A percentile compares a stretch with the other conserved stretches of the same genome.
phyloP scores from a whole-genome alignment of 345 rosid species.

The Litchi chinensis region DNA sequence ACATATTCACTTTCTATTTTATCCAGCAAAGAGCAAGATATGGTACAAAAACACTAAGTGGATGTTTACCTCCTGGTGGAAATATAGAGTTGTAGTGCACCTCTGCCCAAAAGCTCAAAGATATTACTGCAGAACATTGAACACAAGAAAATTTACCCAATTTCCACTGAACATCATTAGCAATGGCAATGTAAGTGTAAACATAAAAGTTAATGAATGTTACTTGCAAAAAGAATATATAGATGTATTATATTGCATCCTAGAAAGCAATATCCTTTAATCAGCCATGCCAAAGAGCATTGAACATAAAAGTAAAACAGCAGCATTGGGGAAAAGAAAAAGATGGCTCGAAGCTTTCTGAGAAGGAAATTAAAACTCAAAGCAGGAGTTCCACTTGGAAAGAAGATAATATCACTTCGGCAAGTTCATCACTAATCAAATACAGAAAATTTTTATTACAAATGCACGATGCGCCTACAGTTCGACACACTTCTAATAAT shows the following conservation, averaged over 20 bases:
- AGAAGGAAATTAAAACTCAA: neutral
- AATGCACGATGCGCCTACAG: neutral
- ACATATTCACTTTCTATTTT: neutral
- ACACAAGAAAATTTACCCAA: neutral
- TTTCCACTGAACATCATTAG: neutral
- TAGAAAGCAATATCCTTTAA: neutral
- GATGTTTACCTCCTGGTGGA: constrained; percentile 46
- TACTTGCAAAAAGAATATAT: neutral
- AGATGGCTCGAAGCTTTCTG: neutral
- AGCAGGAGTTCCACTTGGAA: neutral
- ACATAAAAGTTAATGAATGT: neutral
- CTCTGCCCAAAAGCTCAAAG: constrained; percentile 67
- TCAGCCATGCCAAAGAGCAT: neutral
- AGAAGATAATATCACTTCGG: neutral
- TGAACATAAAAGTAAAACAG: neutral
- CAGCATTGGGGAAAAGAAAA: neutral
- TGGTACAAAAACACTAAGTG: neutral
- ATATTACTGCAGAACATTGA: constrained; percentile 46
- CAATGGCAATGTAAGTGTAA: neutral
- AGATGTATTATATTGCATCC: neutral
- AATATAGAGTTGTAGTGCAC: constrained; percentile 66
- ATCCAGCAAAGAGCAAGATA: neutral
- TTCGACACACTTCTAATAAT: neutral
- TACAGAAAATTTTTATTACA: neutral
- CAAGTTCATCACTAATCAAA: neutral